Conservation (phyloP, 257 asterid species). For the Solanum ossicruentum region DNA sequence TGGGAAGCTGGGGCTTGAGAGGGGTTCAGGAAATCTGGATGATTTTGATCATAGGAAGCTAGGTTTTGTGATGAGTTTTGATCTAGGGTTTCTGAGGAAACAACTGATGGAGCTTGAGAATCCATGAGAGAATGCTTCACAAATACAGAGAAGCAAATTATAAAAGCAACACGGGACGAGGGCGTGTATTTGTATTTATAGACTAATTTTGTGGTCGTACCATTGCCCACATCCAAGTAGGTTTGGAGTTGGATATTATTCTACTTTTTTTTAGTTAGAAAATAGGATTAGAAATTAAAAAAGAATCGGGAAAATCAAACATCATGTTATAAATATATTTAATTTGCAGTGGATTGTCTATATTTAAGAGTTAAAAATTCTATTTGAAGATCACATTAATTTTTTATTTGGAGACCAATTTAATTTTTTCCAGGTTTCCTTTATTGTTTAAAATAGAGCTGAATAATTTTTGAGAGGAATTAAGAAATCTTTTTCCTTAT, state of each 20-base stretch:
- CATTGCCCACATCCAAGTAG: background rate
- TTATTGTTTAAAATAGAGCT: too few relatives aligned
- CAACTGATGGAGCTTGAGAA: conserved; percentile 22
- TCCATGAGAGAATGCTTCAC: conserved; percentile 7
- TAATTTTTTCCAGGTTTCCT: too few relatives aligned
- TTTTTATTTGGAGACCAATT: too few relatives aligned
- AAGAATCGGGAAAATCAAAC: background rate
- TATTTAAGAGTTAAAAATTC: too few relatives aligned
- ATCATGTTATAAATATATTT: too few relatives aligned
- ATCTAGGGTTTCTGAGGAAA: conserved; percentile 17
- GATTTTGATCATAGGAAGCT: conserved; percentile 7
- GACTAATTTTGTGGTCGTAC: background rate
- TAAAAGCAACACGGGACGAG: background rate
- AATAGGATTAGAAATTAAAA: too few relatives aligned
- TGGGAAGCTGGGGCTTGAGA: conserved; percentile 36
- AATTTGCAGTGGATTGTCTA: too few relatives aligned
- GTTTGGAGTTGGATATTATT: background rate
- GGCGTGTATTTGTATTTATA: background rate
- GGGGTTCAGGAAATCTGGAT: conserved; percentile 3
- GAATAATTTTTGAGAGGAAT: too few relatives aligned
- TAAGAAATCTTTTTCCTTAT: too few relatives aligned
- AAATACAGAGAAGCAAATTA: background rate
- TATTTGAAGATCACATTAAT: too few relatives aligned
- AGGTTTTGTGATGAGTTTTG: conserved; percentile 1
- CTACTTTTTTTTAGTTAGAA: background rate